Conservation (phyloP, 2,329 filamentous ascomycete species). For the Stromatinia cepivora region DNA sequence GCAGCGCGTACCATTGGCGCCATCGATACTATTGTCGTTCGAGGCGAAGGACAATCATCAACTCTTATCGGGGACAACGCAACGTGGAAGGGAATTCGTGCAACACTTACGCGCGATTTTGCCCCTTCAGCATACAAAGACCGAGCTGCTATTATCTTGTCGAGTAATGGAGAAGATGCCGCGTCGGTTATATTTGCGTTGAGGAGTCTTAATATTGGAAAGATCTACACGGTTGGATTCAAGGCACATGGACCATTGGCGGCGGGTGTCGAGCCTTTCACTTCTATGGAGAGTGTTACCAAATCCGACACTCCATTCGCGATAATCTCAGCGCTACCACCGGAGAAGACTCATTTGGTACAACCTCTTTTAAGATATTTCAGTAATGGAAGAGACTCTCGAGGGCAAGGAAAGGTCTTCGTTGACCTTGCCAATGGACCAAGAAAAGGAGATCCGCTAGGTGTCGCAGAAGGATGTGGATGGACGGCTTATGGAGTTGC, state of each 20-base stretch:
- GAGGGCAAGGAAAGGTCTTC: constrained; percentile 64
- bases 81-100: constrained; percentile 81
- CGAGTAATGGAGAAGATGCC: constrained; percentile 71
- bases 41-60: constrained; percentile 49
- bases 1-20: constrained; percentile 77
- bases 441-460: constrained; percentile 66
- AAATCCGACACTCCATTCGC: constrained; percentile 77
- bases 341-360: constrained; percentile 76
- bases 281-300: constrained; percentile 76
- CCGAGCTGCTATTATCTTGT: constrained; percentile 73
- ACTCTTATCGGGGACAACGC: constrained; percentile 77
- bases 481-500: constrained; percentile 79
- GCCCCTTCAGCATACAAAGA: constrained; percentile 79
- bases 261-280: constrained; percentile 63
- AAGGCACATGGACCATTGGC: constrained; percentile 63
- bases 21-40: constrained; percentile 77
- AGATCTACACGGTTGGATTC: constrained; percentile 84
- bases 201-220: constrained; percentile 70
- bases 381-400: constrained; percentile 39
- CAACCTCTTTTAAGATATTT: constrained; percentile 76
- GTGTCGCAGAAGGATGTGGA: constrained; percentile 70
- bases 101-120: constrained; percentile 77
- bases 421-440: constrained; percentile 69
- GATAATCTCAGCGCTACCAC: constrained; percentile 74
- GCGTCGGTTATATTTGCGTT: constrained; percentile 78